Evolutionary conservation across 1,284 basidiomycete species (phyloP), one percentile per base, ranked within the genome.

Genomic region (Taiwanofungus camphoratus): DNA sequence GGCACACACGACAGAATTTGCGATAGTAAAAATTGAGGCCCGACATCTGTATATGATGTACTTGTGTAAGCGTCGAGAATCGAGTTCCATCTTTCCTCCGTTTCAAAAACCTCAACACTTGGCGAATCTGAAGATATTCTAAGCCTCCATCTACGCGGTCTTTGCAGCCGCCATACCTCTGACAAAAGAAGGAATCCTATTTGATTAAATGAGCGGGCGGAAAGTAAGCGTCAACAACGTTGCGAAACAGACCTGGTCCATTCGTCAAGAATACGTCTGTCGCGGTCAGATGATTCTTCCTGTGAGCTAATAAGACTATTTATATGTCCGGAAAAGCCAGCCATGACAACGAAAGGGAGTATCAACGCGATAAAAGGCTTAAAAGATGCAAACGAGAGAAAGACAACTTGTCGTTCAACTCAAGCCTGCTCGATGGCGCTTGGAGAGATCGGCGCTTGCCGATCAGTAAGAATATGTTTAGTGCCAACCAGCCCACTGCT

Each of bases 1-100:
- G 21, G n/a, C 40, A 65, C 67, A 51, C 56, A 68, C 66, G 55
- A 56, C 19, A 66, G 51, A 8, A 68, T 49, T 43, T 42, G 53
- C 13, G 56, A 52, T 18, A 65, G 27, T 37, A 62, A 34, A 3
- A 46, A 16, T 4, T 37, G 30, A 13, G 44, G 29, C 15, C 48
- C 44, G 22, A 29, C 23, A 9, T 30, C 33, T 20, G 22, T 37
- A 13, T 18, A 44, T 23, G 43, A 38, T 1, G 42, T 27, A 11
- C 18, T 33, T 13, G 41, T 22, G 22, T 57, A 51, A 7, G 57
- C 44, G 24, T 55, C 51, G n/a, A 62, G 42, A 6, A 65, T 52
- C 2, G 57, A 49, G 22, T 55, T 52, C 52, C 52, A 61, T 16
- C 21, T 30, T 11, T 52, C 55, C 30, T 45, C 50, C 22, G 49